Conservation (phyloP, 2,329 filamentous ascomycete genomes). For the Cladophialophora yegresii region DNA sequence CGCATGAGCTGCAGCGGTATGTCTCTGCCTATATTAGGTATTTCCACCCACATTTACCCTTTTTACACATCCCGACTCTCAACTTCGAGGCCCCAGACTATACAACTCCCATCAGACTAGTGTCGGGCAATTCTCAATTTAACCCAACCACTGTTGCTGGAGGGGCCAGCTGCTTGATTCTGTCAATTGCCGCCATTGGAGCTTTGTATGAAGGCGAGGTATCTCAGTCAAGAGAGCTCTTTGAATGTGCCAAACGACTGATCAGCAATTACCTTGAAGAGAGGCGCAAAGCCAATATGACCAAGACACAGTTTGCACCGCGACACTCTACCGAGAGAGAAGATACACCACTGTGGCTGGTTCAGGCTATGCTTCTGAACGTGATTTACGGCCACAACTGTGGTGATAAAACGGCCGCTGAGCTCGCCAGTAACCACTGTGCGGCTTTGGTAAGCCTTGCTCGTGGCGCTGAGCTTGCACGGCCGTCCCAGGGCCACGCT, state of each 20-base stretch:
- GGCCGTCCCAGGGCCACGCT: conserved; percentile 42
- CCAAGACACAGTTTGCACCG: conserved; percentile 56
- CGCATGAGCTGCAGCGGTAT: conserved; percentile 83
- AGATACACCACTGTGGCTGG: conserved; percentile 85
- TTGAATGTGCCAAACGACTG: conserved; percentile 93
- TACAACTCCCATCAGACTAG: conserved; percentile 61
- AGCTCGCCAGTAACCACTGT: conserved; percentile 90
- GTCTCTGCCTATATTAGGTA: conserved; percentile 86
- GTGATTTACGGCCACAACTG: conserved; percentile 95
- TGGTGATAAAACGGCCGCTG: conserved; percentile 83
- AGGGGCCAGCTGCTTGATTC: conserved; percentile 80
- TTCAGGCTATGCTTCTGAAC: conserved; percentile 95
- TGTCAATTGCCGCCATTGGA: conserved; percentile 85
- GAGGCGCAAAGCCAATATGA: conserved; percentile 79
- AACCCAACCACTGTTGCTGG: conserved; percentile 62
- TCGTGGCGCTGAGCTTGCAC: conserved; percentile 77
- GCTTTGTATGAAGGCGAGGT: conserved; percentile 86
- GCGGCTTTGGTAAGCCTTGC: conserved; percentile 88
- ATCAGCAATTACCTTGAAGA: conserved; percentile 92
- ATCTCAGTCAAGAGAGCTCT: conserved; percentile 76
- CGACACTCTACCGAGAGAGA: conserved; percentile 35
- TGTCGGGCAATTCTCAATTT: conserved; percentile 55
- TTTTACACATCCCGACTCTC: conserved; percentile 86
- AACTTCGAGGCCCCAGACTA: conserved; percentile 80
- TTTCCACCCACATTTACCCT: conserved; percentile 94